phyloP scores from a whole-genome alignment of 495 filamentous ascomycete species.

The Neurospora terricola region DNA sequence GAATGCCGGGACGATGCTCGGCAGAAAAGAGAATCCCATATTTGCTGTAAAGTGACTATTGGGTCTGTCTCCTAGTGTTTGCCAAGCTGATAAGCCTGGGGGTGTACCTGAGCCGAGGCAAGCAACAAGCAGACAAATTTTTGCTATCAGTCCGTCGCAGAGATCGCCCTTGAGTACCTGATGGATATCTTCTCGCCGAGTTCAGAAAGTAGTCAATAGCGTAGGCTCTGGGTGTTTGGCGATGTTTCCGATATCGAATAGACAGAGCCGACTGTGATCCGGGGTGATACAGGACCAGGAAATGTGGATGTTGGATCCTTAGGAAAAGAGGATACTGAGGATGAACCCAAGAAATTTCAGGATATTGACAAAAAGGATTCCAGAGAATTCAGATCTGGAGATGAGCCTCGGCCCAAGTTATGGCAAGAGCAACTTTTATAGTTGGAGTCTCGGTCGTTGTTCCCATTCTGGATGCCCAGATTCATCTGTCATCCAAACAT shows the following conservation, averaged over 20 bases:
- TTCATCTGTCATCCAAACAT: neutral
- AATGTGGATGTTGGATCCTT: neutral
- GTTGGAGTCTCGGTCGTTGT: neutral
- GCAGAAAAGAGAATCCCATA: constrained; percentile 12
- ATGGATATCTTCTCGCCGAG: neutral
- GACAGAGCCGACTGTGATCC: neutral
- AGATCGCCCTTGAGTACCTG: too few species aligned
- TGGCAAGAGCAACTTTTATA: neutral
- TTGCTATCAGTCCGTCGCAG: too few species aligned
- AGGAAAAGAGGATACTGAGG: neutral
- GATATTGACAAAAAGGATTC: neutral
- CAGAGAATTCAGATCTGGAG: neutral
- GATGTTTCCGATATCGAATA: neutral
- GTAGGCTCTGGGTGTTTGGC: neutral
- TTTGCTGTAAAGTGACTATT: neutral
- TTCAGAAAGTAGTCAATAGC: neutral
- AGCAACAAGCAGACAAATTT: too few species aligned
- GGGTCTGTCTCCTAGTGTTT: neutral
- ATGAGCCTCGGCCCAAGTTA: neutral
- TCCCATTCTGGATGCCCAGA: neutral
- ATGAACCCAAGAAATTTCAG: neutral
- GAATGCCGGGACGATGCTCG: constrained; percentile 47
- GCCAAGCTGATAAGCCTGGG: too few species aligned
- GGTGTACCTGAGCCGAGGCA: too few species aligned
- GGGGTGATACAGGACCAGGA: too few species aligned